Base-by-base conservation (phyloP, 768 basidiomycete species). In the Amanita rimosa region DNA sequence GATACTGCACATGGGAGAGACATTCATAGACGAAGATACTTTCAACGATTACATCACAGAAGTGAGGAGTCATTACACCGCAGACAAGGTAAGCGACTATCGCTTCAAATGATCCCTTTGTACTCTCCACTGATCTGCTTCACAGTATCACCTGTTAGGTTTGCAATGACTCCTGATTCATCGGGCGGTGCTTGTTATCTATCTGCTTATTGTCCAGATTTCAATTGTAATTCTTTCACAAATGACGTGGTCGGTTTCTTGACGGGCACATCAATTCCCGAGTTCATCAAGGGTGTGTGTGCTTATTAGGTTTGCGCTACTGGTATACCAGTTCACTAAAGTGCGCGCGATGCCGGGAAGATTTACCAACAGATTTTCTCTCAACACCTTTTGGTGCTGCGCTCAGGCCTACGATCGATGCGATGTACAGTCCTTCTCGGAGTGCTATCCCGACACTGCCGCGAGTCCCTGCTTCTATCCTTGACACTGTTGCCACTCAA, bases 191-290 rank as follows among this genome's bases (percentile, higher is more conserved):
- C 17, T 19, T 39, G 29, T 17, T 16, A 47, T 24, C 26, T 16
- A 47, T 24, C 26, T 14, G 31, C 27, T 39, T 38, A 46, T 44
- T 16, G 44, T 29, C 11, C 53, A 84, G 90, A 95, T 37, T 94
- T 94, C 55, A 96, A 96, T 58, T 96, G 93, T 64, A 97, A 97
- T 62, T 85, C 88, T 1, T 97, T 97, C 55, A 93, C 91, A 2
- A 89, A 84, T 51, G 91, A 95, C 54, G 81, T 81, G 50, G 67
- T 91, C 29, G 91, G 85, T 2, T 93, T 96, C 59, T 65, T 97
- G 42, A 95, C 89, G 0, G 91, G 92, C 24, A 73, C 73, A 3
- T 78, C 79, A 13, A 87, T 96, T 47, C 93, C 93, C 3, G 54
- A 71, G 2, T 91, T 80, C 64, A 88, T 97, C 53, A 86, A 78